phyloP scores from a whole-genome alignment of 2,329 filamentous ascomycete genomes.

The Xylariaceae sp. region DNA sequence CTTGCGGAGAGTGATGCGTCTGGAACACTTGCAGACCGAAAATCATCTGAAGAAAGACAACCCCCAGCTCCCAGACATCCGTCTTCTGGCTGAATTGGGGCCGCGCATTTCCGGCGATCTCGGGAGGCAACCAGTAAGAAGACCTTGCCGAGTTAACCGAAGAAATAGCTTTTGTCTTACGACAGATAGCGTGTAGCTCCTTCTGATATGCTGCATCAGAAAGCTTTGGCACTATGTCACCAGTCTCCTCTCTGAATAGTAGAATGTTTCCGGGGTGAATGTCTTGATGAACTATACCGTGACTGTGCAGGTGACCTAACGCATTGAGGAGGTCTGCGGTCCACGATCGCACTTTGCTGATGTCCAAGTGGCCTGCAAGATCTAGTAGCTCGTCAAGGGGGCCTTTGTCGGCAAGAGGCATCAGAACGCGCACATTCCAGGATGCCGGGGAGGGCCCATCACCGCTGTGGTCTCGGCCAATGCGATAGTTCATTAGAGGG shows the following conservation, averaged over 20 bases:
- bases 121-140: constrained; percentile 76
- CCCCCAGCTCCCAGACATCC: constrained; percentile 91
- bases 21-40: constrained; percentile 73
- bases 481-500: constrained; percentile 75
- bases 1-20: constrained; percentile 71
- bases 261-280: constrained; percentile 76
- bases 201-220: constrained; percentile 66
- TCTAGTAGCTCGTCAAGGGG: constrained; percentile 77
- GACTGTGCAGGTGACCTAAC: constrained; percentile 77
- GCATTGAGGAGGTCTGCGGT: constrained; percentile 88
- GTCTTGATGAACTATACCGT: constrained; percentile 75
- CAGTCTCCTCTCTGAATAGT: constrained; percentile 60
- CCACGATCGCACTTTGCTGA: constrained; percentile 75
- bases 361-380: constrained; percentile 64
- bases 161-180: constrained; percentile 43
- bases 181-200: constrained; percentile 54
- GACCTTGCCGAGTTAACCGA: constrained; percentile 59
- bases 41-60: constrained; percentile 88
- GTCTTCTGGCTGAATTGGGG: constrained; percentile 67
- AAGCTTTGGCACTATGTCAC: constrained; percentile 65
- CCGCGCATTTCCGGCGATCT: constrained; percentile 57
- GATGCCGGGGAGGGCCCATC: constrained; percentile 30
- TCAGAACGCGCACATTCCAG: constrained; percentile 71
- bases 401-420: constrained; percentile 72
- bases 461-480: constrained; percentile 45